Conservation (phyloP, 164 flowering plant species). For the Berberis thunbergii region DNA sequence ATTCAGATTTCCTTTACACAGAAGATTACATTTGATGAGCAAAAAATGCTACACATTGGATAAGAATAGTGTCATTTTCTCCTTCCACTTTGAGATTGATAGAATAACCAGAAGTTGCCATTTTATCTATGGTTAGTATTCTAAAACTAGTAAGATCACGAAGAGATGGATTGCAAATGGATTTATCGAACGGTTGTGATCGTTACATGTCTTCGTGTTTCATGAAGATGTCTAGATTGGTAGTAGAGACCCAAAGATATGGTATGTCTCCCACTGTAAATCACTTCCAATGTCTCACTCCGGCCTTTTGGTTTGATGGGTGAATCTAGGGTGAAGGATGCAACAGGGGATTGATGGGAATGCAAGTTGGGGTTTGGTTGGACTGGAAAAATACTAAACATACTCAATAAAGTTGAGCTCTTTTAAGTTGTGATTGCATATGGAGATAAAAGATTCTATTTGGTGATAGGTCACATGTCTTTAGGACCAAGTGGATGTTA, state of each 20-base stretch:
- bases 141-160: no score
- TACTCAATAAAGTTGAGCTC: background rate
- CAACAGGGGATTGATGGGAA: background rate
- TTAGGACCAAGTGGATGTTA: background rate
- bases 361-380: constrained; percentile 4
- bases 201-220: no score
- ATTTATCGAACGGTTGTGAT: no score
- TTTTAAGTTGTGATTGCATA: background rate
- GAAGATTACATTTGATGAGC: background rate
- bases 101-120: background rate
- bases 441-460: constrained; percentile 7
- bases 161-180: no score
- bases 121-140: no score
- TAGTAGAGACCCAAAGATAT: no score
- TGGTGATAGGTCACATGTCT: constrained; percentile 6
- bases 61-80: constrained; percentile 3
- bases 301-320: background rate
- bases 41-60: background rate
- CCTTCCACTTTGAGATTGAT: background rate
- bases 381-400: background rate
- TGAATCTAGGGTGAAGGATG: background rate
- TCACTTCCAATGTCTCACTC: background rate
- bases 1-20: background rate
- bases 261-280: background rate
- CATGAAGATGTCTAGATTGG: no score